Percentiles rank a stretch among this genome's conserved stretches.
Conservation (phyloP, 108 stramenopile species). For the Pseudonitzschia delicatissima region DNA sequence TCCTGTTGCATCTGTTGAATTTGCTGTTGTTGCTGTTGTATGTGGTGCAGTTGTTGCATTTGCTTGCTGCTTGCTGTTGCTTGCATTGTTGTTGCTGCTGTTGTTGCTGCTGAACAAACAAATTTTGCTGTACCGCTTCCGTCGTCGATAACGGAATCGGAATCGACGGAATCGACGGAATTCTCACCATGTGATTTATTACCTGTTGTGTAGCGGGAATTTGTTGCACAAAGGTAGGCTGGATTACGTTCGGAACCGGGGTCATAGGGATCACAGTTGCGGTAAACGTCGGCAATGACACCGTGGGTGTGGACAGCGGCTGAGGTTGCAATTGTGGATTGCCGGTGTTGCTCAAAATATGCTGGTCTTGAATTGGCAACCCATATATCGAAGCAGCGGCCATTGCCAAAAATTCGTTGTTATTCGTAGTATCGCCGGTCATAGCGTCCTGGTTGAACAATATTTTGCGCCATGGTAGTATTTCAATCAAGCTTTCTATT, state of each 20-base stretch:
- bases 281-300: neutral
- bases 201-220: neutral
- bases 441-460: too few species aligned
- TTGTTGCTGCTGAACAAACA: slow-evolving; percentile 13
- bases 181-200: neutral
- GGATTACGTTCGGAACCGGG: neutral
- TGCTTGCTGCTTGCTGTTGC: slow-evolving; percentile 14
- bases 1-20: neutral
- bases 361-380: too few species aligned
- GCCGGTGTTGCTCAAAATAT: too few species aligned
- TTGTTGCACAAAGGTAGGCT: neutral
- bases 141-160: neutral
- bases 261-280: too few species aligned
- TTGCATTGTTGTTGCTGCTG: slow-evolving; percentile 22
- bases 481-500: too few species aligned
- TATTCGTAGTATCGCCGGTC: too few species aligned
- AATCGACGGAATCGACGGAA: neutral
- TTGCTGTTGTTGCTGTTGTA: neutral
- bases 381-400: too few species aligned
- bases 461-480: too few species aligned
- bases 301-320: neutral
- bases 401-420: too few species aligned
- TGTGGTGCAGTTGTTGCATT: neutral
- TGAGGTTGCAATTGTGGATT: neutral
- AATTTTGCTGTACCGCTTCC: neutral